Evolutionary conservation across 2,329 filamentous ascomycete species (phyloP).

Genomic region (Diaporthe amygdali): DNA sequence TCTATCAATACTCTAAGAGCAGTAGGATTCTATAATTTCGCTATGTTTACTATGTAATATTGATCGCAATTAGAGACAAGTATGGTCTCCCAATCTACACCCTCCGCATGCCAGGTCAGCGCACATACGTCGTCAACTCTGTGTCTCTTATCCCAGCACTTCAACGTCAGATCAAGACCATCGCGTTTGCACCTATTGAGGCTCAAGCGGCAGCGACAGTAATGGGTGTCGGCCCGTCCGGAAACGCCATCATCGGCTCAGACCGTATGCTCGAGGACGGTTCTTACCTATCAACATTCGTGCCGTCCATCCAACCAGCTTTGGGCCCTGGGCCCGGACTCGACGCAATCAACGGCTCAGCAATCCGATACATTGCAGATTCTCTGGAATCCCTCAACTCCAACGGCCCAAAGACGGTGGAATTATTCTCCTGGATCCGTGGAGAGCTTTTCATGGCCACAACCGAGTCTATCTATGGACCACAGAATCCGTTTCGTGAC

Average conservation of each 20-base stretch:
- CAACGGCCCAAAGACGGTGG: background rate
- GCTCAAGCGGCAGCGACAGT: background rate
- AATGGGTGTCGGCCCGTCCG: background rate
- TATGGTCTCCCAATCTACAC: constrained; percentile 4
- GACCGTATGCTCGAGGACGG: background rate
- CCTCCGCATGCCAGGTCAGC: background rate
- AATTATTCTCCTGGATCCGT: background rate
- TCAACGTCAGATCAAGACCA: background rate
- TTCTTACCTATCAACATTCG: background rate
- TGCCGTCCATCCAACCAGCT: background rate
- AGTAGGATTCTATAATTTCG: background rate
- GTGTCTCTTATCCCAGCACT: background rate
- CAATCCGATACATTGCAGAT: background rate
- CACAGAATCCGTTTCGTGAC: constrained; percentile 3
- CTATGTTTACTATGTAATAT: background rate
- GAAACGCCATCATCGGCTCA: background rate
- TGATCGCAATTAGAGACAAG: background rate
- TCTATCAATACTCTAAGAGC: background rate
- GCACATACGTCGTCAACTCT: background rate
- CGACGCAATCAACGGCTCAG: background rate
- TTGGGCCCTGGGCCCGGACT: background rate
- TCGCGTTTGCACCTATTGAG: background rate
- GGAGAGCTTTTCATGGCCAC: background rate
- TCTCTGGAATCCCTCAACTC: background rate
- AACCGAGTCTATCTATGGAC: constrained; percentile 3